Conservation (phyloP, 495 filamentous ascomycete species). For the Aspergillus olivimuriae region DNA sequence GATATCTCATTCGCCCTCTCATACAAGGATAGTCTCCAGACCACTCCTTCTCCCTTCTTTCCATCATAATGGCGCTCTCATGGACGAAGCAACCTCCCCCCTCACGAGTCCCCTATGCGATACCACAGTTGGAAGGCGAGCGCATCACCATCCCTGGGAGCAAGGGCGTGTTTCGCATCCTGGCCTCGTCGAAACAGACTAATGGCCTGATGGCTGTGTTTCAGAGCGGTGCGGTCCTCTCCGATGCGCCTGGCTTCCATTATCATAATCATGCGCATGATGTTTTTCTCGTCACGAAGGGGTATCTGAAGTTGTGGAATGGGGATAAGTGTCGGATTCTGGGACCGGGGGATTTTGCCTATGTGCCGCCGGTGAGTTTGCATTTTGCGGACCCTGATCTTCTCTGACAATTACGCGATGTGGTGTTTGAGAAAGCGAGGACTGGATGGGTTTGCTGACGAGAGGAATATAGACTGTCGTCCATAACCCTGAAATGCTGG, state of each 20-base stretch:
- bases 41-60: too few species aligned
- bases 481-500: slow-evolving; percentile 38
- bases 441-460: too few species aligned
- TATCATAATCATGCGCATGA: slow-evolving; percentile 44
- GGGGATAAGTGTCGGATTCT: slow-evolving; percentile 38
- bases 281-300: slow-evolving; percentile 43
- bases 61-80: slow-evolving; percentile 21
- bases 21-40: too few species aligned
- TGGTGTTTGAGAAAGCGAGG: too few species aligned
- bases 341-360: slow-evolving; percentile 43
- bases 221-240: slow-evolving; percentile 34
- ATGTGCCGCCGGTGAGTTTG: slow-evolving; percentile 37
- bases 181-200: slow-evolving; percentile 41
- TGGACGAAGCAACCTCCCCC: slow-evolving; percentile 21
- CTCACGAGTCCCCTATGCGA: slow-evolving; percentile 30
- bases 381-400: too few species aligned
- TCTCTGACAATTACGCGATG: too few species aligned
- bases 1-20: background rate
- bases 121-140: slow-evolving; percentile 38
- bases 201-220: slow-evolving; percentile 40
- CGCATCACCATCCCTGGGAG: slow-evolving; percentile 40
- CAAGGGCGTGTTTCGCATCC: slow-evolving; percentile 37
- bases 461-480: slow-evolving; percentile 27
- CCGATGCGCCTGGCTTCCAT: slow-evolving; percentile 41
- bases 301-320: slow-evolving; percentile 42